phyloP scores from a whole-genome alignment of 306 rosid genomes.

The Cucumis hystrix region DNA sequence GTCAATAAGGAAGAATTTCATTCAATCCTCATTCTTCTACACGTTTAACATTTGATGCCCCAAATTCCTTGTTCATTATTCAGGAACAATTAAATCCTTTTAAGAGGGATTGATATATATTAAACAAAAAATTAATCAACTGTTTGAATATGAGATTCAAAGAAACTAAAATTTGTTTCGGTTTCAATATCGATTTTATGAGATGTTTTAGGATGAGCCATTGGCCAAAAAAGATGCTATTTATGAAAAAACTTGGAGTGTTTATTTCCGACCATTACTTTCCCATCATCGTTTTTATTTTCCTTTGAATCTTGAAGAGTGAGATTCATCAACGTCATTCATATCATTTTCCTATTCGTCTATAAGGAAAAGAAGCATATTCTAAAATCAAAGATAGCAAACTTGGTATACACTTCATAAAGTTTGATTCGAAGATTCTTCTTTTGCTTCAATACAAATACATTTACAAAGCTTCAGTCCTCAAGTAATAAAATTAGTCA shows the following conservation, averaged over 20 bases:
- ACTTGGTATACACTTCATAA: background rate
- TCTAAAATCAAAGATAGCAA: background rate
- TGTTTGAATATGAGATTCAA: too few species aligned
- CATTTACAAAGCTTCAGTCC: constrained; percentile 9
- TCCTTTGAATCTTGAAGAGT: background rate
- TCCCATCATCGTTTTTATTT: background rate
- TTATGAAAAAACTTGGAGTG: too few species aligned
- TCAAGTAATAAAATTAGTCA: constrained; percentile 7
- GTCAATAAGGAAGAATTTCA: background rate
- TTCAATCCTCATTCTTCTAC: background rate
- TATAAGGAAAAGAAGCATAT: background rate
- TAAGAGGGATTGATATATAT: background rate
- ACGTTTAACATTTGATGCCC: background rate
- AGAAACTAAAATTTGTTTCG: too few species aligned
- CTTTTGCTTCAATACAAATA: constrained; percentile 3
- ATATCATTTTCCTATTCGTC: background rate
- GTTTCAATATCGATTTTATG: too few species aligned
- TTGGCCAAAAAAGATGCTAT: too few species aligned
- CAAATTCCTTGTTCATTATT: background rate
- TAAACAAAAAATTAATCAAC: too few species aligned
- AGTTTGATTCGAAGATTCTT: background rate
- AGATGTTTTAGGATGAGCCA: too few species aligned
- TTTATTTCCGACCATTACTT: too few species aligned
- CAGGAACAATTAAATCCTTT: background rate
- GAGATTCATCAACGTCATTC: background rate